A percentile compares a stretch with the other conserved stretches of the same genome.
phyloP scores from a whole-genome alignment of 495 filamentous ascomycete species.

The Tuber indicum region DNA sequence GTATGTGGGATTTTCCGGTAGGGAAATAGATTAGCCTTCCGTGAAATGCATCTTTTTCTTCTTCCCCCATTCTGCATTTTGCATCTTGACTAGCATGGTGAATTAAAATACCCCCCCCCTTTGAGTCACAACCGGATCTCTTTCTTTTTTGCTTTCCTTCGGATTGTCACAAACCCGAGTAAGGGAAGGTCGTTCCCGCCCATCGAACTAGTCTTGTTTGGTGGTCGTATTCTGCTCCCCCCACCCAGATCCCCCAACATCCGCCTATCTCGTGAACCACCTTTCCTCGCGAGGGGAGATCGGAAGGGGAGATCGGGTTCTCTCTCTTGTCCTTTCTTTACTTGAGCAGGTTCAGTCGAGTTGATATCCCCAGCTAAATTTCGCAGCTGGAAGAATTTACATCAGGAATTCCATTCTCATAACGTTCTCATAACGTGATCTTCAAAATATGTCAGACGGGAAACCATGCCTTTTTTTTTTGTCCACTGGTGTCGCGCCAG shows the following conservation, averaged over 20 bases:
- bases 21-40: neutral
- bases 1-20: neutral
- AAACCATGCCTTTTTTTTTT: neutral
- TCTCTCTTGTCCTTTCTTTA: neutral
- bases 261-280: neutral
- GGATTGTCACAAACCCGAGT: conserved; percentile 3
- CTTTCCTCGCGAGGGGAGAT: neutral
- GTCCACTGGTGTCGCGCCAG: neutral
- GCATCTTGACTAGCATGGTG: neutral
- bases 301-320: neutral
- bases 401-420: neutral
- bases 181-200: neutral
- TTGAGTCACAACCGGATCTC: neutral
- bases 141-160: neutral
- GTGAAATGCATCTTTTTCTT: neutral
- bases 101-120: neutral
- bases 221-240: neutral
- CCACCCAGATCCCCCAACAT: neutral
- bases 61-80: neutral
- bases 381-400: neutral
- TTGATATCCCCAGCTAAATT: neutral
- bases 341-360: neutral
- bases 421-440: neutral
- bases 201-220: neutral
- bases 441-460: neutral